Evolutionary conservation across 768 basidiomycete species (phyloP).

Genomic region (Boletus vinaceobasis): DNA sequence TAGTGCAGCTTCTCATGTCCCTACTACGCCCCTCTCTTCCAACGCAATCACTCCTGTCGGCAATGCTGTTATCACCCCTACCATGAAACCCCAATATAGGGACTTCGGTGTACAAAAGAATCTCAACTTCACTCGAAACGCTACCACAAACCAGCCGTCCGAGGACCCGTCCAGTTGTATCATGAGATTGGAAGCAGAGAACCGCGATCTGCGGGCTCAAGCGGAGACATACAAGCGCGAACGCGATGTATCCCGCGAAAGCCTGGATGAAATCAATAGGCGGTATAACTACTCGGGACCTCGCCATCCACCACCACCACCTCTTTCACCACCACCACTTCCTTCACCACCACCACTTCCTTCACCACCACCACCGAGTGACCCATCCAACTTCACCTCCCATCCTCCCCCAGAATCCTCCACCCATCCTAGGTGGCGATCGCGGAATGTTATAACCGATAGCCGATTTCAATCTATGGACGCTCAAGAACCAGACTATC

Average conservation of each 20-base stretch:
- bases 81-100: conserved; percentile 11
- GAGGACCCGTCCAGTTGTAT: conserved; percentile 12
- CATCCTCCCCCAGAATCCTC: conserved; percentile 1
- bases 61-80: background rate
- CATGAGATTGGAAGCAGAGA: conserved; percentile 17
- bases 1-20: conserved; percentile 6
- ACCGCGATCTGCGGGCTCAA: conserved; percentile 7
- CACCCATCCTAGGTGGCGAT: conserved; percentile 19
- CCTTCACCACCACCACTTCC: too few relatives aligned
- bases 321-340: background rate
- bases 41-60: conserved; percentile 1
- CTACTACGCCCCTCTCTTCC: conserved; percentile 3
- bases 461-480: background rate
- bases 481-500: conserved; percentile 5
- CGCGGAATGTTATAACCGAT: background rate
- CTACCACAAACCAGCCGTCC: background rate
- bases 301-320: background rate
- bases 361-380: background rate
- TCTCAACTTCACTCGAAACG: conserved; percentile 19
- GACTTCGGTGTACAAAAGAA: conserved; percentile 24
- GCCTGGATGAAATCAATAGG: conserved; percentile 11
- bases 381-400: background rate
- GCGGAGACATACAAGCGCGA: conserved; percentile 8
- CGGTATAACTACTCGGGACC: background rate
- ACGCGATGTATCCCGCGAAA: conserved; percentile 3